These are phyloP conservation scores for Tolypocladium paradoxum DNA, from an alignment of 2,329 filamentous ascomycete species.

Conservation along the genomic window DNA sequence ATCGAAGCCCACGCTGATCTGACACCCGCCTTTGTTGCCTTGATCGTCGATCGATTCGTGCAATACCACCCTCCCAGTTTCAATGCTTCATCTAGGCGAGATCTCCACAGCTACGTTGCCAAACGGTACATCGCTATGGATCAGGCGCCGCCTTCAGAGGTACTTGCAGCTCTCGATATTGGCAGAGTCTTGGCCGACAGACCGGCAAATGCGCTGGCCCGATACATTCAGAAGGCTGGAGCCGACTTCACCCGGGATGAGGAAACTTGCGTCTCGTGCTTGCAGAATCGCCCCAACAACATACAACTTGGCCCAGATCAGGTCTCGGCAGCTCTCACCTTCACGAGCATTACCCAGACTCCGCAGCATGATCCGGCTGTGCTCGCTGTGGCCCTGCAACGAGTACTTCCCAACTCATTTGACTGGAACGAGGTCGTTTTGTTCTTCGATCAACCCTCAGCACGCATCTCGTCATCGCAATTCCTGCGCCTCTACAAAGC, in stretches of 20 bases:
- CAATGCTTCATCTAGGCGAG: constrained; percentile 61
- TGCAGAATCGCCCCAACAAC: constrained; percentile 40
- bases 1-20: constrained; percentile 56
- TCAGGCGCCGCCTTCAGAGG: constrained; percentile 55
- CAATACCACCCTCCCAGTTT: constrained; percentile 81
- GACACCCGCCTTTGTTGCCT: constrained; percentile 58
- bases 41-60: constrained; percentile 76
- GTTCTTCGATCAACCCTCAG: constrained; percentile 68
- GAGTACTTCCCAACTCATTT: constrained; percentile 54
- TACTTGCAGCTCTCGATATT: constrained; percentile 61
- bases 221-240: constrained; percentile 65
- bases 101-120: constrained; percentile 55
- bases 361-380: constrained; percentile 40
- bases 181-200: constrained; percentile 52
- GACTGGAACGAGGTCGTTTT: constrained; percentile 61
- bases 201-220: constrained; percentile 45
- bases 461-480: constrained; percentile 67
- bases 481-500: constrained; percentile 75
- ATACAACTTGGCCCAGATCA: constrained; percentile 69
- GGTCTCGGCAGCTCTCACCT: constrained; percentile 68
- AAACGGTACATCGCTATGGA: constrained; percentile 58
- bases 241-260: constrained; percentile 64
- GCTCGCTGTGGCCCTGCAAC: constrained; percentile 51
- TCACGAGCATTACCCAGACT: constrained; percentile 47
- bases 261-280: constrained; percentile 48